Percentiles rank a stretch among this genome's conserved stretches.
These are phyloP conservation scores for Linum trigynum DNA, from an alignment of 345 rosid species.

Conservation along the genomic window DNA sequence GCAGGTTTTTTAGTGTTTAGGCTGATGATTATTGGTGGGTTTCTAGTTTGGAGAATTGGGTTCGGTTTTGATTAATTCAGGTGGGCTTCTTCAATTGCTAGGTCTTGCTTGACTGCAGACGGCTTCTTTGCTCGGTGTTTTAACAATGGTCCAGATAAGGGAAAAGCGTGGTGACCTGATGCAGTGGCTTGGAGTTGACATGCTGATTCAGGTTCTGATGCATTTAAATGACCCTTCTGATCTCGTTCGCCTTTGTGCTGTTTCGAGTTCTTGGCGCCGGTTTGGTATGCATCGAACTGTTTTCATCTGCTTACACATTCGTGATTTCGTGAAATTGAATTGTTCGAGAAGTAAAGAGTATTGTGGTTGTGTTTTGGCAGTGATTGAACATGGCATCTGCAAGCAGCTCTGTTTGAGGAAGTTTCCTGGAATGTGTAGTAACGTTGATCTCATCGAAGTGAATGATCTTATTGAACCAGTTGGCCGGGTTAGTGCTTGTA, in stretches of 20 bases:
- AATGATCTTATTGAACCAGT: constrained; percentile 20
- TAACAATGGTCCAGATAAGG: constrained; percentile 2
- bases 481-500: constrained; percentile 1
- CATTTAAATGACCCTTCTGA: constrained; percentile 30
- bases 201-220: constrained; percentile 15
- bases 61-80: not conserved
- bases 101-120: not conserved
- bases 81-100: too few relatives aligned
- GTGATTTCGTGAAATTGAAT: not conserved
- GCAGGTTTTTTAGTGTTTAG: not conserved
- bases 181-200: constrained; percentile 23
- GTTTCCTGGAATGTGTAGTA: constrained; percentile 18
- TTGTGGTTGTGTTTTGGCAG: constrained; percentile 14
- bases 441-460: constrained; percentile 15
- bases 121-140: not conserved
- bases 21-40: not conserved
- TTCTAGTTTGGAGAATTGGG: not conserved
- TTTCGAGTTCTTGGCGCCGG: constrained; percentile 22
- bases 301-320: not conserved
- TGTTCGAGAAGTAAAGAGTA: not conserved
- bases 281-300: constrained; percentile 11
- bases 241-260: constrained; percentile 23
- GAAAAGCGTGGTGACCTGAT: constrained; percentile 24
- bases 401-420: constrained; percentile 30
- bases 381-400: constrained; percentile 21